A percentile compares a stretch with the other conserved stretches of the same genome.
Evolutionary conservation across 306 rosid species (phyloP).

Genomic region (Fragaria nilgerrensis): DNA sequence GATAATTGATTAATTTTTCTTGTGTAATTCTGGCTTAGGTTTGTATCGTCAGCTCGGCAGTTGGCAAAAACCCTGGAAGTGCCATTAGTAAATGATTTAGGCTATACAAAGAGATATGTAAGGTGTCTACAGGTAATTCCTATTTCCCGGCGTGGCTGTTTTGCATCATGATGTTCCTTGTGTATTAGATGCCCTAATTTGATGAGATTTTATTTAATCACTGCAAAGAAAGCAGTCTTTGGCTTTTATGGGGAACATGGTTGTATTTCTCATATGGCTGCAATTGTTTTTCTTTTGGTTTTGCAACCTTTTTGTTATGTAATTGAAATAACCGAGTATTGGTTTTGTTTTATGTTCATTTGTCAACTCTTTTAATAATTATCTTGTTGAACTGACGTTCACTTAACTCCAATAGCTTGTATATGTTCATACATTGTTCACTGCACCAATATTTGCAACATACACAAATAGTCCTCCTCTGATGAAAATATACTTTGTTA

Average conservation of each 20-base stretch:
- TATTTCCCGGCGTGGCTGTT: not conserved
- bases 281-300: not conserved
- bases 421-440: not conserved
- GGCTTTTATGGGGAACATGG: not conserved
- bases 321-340: not conserved
- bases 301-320: not conserved
- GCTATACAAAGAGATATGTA: conserved; percentile 96
- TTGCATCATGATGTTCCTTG: not conserved
- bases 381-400: not conserved
- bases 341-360: not conserved
- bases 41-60: conserved; percentile 90
- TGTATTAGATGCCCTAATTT: not conserved
- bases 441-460: not conserved
- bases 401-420: not conserved
- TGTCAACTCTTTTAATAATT: not conserved
- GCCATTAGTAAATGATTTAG: conserved; percentile 98
- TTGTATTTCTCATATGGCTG: not conserved
- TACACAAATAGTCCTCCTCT: too few relatives aligned
- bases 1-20: not conserved
- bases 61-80: conserved; percentile 98
- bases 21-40: conserved; percentile 48
- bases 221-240: not conserved
- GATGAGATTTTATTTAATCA: not conserved
- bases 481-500: not conserved
- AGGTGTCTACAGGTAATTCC: conserved; percentile 92